A percentile compares a stretch with the other conserved stretches of the same genome.
Conservation (phyloP, 2,329 filamentous ascomycete species). For the Neonectria neomacrospora region DNA sequence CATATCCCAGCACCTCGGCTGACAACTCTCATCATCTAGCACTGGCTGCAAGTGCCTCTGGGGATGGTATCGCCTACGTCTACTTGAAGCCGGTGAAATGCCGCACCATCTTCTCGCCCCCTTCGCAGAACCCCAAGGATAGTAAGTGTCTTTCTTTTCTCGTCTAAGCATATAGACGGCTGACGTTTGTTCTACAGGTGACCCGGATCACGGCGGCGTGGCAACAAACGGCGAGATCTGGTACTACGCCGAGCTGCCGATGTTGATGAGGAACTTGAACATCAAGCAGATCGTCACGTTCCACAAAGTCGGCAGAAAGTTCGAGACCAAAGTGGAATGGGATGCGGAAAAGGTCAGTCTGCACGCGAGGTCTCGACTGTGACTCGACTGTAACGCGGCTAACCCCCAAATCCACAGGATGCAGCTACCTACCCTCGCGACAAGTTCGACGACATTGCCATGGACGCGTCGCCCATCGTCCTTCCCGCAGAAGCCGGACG, state of each 20-base stretch:
- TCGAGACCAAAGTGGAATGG: not conserved
- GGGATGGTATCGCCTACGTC: not conserved
- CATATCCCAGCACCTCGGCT: not conserved
- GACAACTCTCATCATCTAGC: not conserved
- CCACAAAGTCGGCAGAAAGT: not conserved
- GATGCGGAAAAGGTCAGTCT: not conserved
- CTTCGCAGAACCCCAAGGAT: not conserved
- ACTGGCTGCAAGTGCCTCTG: not conserved
- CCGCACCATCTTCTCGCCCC: not conserved
- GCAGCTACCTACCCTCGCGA: not conserved
- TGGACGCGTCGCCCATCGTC: not conserved
- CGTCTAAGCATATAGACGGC: not conserved
- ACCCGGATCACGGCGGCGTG: not conserved
- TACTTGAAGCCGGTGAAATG: not conserved
- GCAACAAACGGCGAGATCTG: not conserved
- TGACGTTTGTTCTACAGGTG: not conserved
- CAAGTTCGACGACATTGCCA: not conserved
- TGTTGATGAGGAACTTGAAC: not conserved
- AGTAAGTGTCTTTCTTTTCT: not conserved
- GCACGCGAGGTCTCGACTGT: too few relatives aligned
- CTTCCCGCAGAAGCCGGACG: not conserved
- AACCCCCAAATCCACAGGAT: not conserved
- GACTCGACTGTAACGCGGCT: not conserved
- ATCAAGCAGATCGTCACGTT: not conserved
- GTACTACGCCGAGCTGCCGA: not conserved